These are phyloP conservation scores for Kappamyces sp. DNA, from an alignment of 192 early-diverging fungal species.

Conservation along the genomic window DNA sequence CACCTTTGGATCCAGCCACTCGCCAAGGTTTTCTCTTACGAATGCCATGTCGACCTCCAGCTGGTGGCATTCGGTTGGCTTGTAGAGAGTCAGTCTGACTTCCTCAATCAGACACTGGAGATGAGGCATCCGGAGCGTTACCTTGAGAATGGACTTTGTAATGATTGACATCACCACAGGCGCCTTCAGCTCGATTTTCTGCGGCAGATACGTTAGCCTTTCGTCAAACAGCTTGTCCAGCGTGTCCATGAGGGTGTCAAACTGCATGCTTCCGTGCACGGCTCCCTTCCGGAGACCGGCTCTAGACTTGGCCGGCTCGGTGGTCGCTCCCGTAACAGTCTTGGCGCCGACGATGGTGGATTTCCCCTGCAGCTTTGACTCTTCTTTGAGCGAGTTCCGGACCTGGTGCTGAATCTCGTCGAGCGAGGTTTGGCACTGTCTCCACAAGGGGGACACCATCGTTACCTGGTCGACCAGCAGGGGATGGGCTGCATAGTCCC, in stretches of 20 bases:
- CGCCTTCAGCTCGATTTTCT: slow-evolving; percentile 4
- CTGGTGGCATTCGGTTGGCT: slow-evolving; percentile 2
- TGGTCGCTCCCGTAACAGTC: slow-evolving; percentile 2
- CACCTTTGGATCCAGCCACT: slow-evolving; percentile 11
- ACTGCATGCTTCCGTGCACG: neutral
- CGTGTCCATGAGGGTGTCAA: slow-evolving; percentile 1
- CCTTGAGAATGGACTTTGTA: slow-evolving; percentile 5
- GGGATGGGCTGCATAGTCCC: neutral
- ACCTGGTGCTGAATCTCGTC: neutral
- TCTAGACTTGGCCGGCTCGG: neutral
- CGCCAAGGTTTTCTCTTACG: slow-evolving; percentile 9
- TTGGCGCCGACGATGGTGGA: neutral
- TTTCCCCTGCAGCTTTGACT: slow-evolving; percentile 3
- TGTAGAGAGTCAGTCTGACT: neutral
- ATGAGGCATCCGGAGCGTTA: neutral
- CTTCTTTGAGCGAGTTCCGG: neutral
- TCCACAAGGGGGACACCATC: neutral
- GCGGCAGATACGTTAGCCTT: neutral
- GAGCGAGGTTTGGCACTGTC: neutral
- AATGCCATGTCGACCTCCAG: slow-evolving; percentile 1
- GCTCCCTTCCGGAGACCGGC: neutral
- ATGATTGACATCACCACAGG: neutral
- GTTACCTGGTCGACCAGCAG: neutral
- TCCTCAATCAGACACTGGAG: slow-evolving; percentile 5
- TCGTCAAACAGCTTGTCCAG: slow-evolving; percentile 14